Evolutionary conservation across 1,284 basidiomycete genomes (phyloP), one percentile per base, ranked within the genome.

Genomic region (Boletus nobilissimus): DNA sequence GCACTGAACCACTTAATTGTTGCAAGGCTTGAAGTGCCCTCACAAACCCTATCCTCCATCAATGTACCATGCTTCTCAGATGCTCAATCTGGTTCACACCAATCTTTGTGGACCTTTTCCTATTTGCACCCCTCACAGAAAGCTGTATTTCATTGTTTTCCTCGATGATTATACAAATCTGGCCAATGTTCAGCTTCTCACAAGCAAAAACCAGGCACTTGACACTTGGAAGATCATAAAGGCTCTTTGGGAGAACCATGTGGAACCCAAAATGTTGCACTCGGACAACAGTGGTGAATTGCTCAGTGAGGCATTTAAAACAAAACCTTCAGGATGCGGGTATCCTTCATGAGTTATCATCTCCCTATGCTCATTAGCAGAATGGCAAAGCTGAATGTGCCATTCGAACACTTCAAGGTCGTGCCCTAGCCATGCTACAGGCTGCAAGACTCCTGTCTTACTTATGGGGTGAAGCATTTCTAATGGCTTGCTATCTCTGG

Each of bases 71-170:
- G 48, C 11, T 24, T 22, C 48, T 26, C 48, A 48, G 22, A 48
- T 48, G 48, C 48, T 51, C 8, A 34, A 75, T 16, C 54, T 75
- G 0, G 29, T 75, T 18, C 54, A 75, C 18, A 60, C 70, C 0
- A 24, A 75, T 14, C 26, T 75, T 0, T 75, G 70, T 48, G 54
- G 70, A 2, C 74, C 63, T 1, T 75, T 76, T 10, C 65, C 57
- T 3, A 9, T 32, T 4, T 4, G 24, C 3, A 76, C 65, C 0
- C 64, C 36, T 2, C 65, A 73, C 1, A 13, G 24, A 0, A 73
- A 73, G 8, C 36, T 63, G 0, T 76, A 73, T 9, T 76, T 73
- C 13, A 36, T 75, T 6, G 29, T 75, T 2, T 75, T 75, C 48
- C 64, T 75, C 1, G 54, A 75, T 10, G 43, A 75, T n/a, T 46